These are phyloP conservation scores for Monosporascus sp. DNA, from an alignment of 2,329 filamentous ascomycete genomes.

Conservation along the genomic window DNA sequence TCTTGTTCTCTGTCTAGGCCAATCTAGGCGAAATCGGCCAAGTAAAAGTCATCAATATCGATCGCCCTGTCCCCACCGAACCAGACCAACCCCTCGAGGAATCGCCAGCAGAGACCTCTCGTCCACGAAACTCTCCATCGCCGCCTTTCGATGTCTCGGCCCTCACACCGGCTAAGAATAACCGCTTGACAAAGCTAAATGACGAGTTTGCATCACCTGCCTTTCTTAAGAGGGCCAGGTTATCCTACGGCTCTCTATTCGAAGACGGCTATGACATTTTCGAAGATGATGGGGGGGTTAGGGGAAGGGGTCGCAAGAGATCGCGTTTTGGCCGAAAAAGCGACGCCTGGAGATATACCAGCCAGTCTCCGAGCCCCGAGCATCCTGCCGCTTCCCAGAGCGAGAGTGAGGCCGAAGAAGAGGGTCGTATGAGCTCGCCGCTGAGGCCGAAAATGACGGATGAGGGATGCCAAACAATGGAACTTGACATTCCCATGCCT, in stretches of 20 bases:
- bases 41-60: constrained; percentile 46
- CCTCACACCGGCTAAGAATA: constrained; percentile 26
- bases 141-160: constrained; percentile 1
- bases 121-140: constrained; percentile 8
- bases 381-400: constrained; percentile 13
- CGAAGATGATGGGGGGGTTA: constrained; percentile 59
- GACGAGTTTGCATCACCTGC: constrained; percentile 70
- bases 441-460: constrained; percentile 26
- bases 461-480: constrained; percentile 35
- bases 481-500: constrained; percentile 20
- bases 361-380: constrained; percentile 66
- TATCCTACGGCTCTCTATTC: constrained; percentile 64
- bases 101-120: constrained; percentile 6
- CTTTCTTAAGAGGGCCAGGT: constrained; percentile 65
- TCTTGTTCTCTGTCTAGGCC: constrained; percentile 25
- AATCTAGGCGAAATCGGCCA: constrained; percentile 41
- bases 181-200: constrained; percentile 29
- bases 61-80: constrained; percentile 30
- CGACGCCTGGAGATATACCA: constrained; percentile 68
- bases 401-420: constrained; percentile 9
- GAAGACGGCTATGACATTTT: constrained; percentile 63
- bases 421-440: constrained; percentile 8
- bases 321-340: constrained; percentile 63
- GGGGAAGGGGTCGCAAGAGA: constrained; percentile 60
- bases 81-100: constrained; percentile 3